phyloP scores from a whole-genome alignment of 2,329 filamentous ascomycete species.

The Pseudocercospora ulei region DNA sequence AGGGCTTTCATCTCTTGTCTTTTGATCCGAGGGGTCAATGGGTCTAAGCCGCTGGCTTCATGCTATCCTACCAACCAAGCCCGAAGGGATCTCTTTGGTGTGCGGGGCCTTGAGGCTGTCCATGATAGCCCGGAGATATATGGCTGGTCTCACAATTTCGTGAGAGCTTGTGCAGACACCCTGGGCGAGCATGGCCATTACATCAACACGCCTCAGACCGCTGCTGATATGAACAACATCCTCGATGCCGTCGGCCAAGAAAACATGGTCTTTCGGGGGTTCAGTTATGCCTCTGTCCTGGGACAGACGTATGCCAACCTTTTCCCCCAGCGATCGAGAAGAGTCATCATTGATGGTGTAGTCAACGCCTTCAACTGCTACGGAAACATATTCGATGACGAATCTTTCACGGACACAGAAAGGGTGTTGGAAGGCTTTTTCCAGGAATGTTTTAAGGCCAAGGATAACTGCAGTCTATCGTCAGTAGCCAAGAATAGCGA shows the following conservation, averaged over 20 bases:
- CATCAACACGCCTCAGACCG: conserved; percentile 24
- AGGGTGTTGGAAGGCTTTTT: conserved; percentile 48
- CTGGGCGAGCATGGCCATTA: conserved; percentile 21
- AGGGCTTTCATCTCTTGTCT: conserved; percentile 22
- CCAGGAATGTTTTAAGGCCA: conserved; percentile 46
- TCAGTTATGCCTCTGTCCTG: conserved; percentile 41
- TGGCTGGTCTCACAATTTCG: conserved; percentile 21
- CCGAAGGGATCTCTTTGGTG: conserved; percentile 9
- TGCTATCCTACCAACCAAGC: conserved; percentile 20
- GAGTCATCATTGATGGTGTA: conserved; percentile 41
- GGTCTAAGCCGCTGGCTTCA: conserved; percentile 17
- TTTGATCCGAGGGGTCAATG: conserved; percentile 25
- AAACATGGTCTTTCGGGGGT: conserved; percentile 37
- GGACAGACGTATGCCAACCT: conserved; percentile 42
- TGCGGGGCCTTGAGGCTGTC: conserved; percentile 16
- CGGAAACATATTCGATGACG: conserved; percentile 43
- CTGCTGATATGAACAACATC: conserved; percentile 25
- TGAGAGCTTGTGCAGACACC: conserved; percentile 20
- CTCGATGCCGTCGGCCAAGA: conserved; percentile 23
- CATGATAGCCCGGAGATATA: conserved; percentile 22
- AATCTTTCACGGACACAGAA: conserved; percentile 47
- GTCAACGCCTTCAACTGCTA: conserved; percentile 40
- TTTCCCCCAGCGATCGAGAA: conserved; percentile 38
- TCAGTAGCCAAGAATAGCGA: conserved; percentile 14
- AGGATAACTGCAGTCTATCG: conserved; percentile 26